Evolutionary conservation across 805 yeast genomes (phyloP).

Genomic region (Yarrowia bubula): DNA sequence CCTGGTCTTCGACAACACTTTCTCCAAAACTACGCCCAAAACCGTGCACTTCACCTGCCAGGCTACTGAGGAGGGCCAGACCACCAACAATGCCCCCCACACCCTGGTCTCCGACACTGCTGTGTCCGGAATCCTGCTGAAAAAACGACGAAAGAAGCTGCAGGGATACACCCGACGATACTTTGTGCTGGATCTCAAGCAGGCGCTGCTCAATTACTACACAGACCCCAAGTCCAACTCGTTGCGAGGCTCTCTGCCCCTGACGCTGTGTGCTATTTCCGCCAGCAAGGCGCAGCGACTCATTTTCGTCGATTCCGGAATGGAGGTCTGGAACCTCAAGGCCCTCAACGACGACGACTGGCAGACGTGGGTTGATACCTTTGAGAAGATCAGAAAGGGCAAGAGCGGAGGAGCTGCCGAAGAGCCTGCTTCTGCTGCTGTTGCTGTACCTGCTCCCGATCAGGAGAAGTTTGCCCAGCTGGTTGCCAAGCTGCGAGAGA

Average conservation of each 20-base stretch:
- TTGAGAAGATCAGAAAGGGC: constrained; percentile 46
- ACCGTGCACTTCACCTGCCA: constrained; percentile 63
- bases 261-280: constrained; percentile 74
- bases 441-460: background rate
- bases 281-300: constrained; percentile 67
- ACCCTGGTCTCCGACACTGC: constrained; percentile 13
- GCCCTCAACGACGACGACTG: constrained; percentile 66
- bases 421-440: background rate
- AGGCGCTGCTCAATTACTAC: constrained; percentile 81
- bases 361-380: constrained; percentile 78
- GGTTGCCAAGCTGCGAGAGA: constrained; percentile 17
- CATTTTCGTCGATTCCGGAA: constrained; percentile 86
- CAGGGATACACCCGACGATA: constrained; percentile 87
- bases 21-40: constrained; percentile 80
- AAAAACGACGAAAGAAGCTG: constrained; percentile 75
- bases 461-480: constrained; percentile 15
- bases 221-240: constrained; percentile 65
- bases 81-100: constrained; percentile 18
- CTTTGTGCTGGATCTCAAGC: constrained; percentile 76
- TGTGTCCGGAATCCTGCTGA: constrained; percentile 59
- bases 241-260: constrained; percentile 88
- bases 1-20: constrained; percentile 87
- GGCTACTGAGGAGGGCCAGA: constrained; percentile 16
- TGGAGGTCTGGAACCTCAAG: constrained; percentile 88
- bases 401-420: constrained; percentile 7